Evolutionary conservation across 2,329 filamentous ascomycete species (phyloP).

Genomic region (Exserohilum rostratum): DNA sequence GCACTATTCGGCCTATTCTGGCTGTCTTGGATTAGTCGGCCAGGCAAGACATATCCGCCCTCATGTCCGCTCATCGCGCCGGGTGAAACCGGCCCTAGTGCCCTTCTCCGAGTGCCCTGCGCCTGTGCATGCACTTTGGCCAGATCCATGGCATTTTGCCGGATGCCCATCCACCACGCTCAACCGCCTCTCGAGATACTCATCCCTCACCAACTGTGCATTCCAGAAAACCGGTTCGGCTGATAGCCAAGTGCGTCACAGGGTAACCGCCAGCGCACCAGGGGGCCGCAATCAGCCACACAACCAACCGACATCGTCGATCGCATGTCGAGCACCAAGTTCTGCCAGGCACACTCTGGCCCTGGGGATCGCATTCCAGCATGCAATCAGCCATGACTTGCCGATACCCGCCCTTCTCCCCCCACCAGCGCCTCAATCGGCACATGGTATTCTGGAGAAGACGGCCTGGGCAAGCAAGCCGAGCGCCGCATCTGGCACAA

Average conservation of each 20-base stretch:
- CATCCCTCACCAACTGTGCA: background rate
- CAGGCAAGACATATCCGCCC: background rate
- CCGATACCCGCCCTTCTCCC: slow-evolving; percentile 4
- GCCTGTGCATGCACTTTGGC: slow-evolving; percentile 6
- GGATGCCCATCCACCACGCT: slow-evolving; percentile 6
- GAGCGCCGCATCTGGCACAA: background rate
- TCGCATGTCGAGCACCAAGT: slow-evolving; percentile 5
- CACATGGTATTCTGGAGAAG: slow-evolving; percentile 5
- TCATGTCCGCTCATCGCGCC: slow-evolving; percentile 2
- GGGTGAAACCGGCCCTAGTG: slow-evolving; percentile 10
- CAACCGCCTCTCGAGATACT: background rate
- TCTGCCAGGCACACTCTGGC: slow-evolving; percentile 10
- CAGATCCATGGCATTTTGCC: slow-evolving; percentile 11
- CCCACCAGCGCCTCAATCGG: background rate
- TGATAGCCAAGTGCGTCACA: slow-evolving; percentile 5
- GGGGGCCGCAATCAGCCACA: background rate
- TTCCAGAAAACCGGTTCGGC: slow-evolving; percentile 2
- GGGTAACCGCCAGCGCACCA: background rate
- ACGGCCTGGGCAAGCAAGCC: background rate
- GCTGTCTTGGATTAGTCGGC: background rate
- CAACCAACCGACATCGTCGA: slow-evolving; percentile 9
- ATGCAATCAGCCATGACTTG: slow-evolving; percentile 7
- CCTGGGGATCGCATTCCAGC: slow-evolving; percentile 8
- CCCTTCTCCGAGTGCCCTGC: background rate
- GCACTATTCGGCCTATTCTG: too few relatives aligned